Conservation (phyloP, 352 stramenopile species). For the Pythium dissimile region DNA sequence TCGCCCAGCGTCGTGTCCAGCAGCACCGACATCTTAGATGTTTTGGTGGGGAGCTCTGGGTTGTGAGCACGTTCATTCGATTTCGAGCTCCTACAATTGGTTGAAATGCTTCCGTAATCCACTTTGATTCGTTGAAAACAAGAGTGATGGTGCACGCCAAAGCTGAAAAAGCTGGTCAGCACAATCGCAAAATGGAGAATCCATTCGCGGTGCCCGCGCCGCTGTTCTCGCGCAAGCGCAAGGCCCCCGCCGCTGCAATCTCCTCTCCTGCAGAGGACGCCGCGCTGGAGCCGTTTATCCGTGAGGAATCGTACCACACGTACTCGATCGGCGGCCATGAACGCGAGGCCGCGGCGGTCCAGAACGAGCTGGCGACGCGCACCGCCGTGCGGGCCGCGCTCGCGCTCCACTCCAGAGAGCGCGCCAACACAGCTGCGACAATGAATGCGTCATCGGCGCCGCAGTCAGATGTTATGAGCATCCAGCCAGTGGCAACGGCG, state of each 20-base stretch:
- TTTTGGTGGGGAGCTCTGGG: too few species aligned
- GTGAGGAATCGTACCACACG: constrained; percentile 29
- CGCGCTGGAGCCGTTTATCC: constrained; percentile 29
- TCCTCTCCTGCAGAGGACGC: neutral
- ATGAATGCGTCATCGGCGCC: neutral
- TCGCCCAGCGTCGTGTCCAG: constrained; percentile 90
- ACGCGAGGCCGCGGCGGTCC: constrained; percentile 10
- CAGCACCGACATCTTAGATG: constrained; percentile 87
- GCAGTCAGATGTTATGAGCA: constrained; percentile 1
- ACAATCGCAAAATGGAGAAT: constrained; percentile 18
- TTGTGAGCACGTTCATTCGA: too few species aligned
- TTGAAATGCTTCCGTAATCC: neutral
- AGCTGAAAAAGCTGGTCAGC: neutral
- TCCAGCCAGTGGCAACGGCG: constrained; percentile 5
- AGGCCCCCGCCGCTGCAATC: neutral
- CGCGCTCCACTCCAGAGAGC: neutral
- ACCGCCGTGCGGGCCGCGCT: neutral
- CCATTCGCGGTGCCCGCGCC: constrained; percentile 50
- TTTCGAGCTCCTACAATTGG: neutral
- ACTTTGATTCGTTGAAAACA: neutral
- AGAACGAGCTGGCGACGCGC: constrained; percentile 9
- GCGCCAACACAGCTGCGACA: neutral
- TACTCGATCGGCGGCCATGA: constrained; percentile 18
- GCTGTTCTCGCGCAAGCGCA: constrained; percentile 46
- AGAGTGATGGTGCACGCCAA: constrained; percentile 8